Percentiles rank a stretch among this genome's conserved stretches.
Evolutionary conservation across 2,329 filamentous ascomycete species (phyloP).

Genomic region (Colletotrichum magnum): DNA sequence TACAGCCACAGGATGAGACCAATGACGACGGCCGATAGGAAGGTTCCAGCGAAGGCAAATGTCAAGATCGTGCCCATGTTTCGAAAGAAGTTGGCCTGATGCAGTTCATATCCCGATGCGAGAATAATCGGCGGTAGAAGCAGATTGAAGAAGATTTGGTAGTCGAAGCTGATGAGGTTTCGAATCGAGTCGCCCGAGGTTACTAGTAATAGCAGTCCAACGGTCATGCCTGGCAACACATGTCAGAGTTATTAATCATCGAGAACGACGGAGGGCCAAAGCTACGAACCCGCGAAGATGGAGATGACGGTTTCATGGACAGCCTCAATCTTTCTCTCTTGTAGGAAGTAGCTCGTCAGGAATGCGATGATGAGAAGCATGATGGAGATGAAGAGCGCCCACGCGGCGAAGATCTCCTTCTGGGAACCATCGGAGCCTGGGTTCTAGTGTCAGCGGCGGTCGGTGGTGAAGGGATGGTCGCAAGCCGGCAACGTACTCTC

Average conservation of each 20-base stretch:
- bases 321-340: conserved; percentile 96
- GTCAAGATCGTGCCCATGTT: conserved; percentile 98
- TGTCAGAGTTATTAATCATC: conserved; percentile 1
- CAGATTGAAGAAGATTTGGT: conserved; percentile 99
- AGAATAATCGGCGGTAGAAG: conserved; percentile 98
- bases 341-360: conserved; percentile 96
- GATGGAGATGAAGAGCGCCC: conserved; percentile 97
- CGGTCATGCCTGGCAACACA: conserved; percentile 82
- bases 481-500: conserved; percentile 32
- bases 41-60: conserved; percentile 97
- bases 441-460: conserved; percentile 34
- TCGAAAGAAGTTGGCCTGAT: conserved; percentile 99
- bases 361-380: conserved; percentile 93
- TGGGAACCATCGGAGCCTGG: conserved; percentile 59
- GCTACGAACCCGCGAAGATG: conserved; percentile 86
- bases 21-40: conserved; percentile 96
- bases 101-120: conserved; percentile 95
- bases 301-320: conserved; percentile 98
- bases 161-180: conserved; percentile 95
- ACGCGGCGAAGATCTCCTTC: conserved; percentile 96
- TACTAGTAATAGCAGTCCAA: conserved; percentile 89
- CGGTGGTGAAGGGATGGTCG: not conserved
- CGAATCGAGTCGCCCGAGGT: conserved; percentile 87
- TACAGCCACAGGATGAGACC: conserved; percentile 91
- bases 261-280: conserved; percentile 6